Base-by-base conservation (phyloP, 345 rosid species). In the Pelargonium nanum region DNA sequence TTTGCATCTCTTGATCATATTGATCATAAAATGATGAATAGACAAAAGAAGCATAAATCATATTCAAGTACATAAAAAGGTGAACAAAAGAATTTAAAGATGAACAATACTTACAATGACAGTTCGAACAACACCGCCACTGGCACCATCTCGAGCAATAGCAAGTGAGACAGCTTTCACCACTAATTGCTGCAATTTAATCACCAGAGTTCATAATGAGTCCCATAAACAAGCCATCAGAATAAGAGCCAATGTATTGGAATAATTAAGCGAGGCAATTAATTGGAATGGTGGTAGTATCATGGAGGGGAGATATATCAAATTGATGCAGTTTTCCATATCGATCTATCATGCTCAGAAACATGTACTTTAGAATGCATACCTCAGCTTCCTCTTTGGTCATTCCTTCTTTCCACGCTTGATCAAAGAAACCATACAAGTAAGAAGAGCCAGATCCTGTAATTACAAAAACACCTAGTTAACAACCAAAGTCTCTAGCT, bases 351-450 rank as follows among this genome's bases (percentile, higher is more conserved):
- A n/a, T n/a, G n/a, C n/a, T n/a, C n/a, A 40, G 15, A n/a, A 40
- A 40, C 9, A 40, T 17, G 15, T 40, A 40, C 15, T 40, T 12
- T 40, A 40, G 48, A 40, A 40, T 17, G 53, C 28, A 63, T 80
- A 90, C 99, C 99, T 90, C 96, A 6, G 99, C 99, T 80, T 94
- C 99, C 22, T 94, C 97, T 76, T 83, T 76, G 61, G 89, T 90
- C 97, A 94, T 90, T 66, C 88, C 84, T 56, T 90, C 99, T 70
- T 74, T 94, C 99, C 99, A 94, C 4, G 76, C 96, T 70, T 90
- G 97, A 73, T 94, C 99, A 56, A 90, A 90, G 75, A 94, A 94
- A 17, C 99, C 97, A 58, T 94, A 94, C 32, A 90, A 76, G 64
- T 94, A 94, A 67, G 91, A 83, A 22, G 99, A 94, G 20, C 99